Base-by-base conservation (phyloP, 441 rosid genomes). In the Omphalea diandra region DNA sequence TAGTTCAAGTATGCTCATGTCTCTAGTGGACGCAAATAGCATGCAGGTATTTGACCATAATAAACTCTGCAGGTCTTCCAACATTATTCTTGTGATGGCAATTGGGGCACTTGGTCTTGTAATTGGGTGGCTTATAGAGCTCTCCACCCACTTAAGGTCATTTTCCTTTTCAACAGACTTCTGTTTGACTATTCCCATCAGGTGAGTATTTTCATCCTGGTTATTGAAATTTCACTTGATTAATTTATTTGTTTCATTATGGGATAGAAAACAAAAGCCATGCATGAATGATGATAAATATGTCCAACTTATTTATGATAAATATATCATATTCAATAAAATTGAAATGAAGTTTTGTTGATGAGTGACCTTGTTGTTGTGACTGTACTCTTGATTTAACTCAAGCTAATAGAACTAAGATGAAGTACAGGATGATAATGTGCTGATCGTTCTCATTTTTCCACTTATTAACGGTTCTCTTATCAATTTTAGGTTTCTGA, bases 51-150 rank as follows among this genome's bases (percentile, higher is more conserved):
- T 47, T 63, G 65, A 76, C 65, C n/a, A 36, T 46, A 38, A 40
- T 54, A 50, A 72, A 57, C 18, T 65, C 46, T 73, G 76, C 90
- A 93, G 98, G 84, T 83, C 99, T 47, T 83, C 90, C 8, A 95
- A 90, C 77, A 83, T 93, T 68, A 79, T 85, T 70, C 89, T 95
- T 73, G 98, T 95, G 63, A 71, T 90, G 80, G 88, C 91, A 71
- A 95, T 95, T 46, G 97, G 99, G 20, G 81, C 83, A 41, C 61
- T 79, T 18, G 99, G 92, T 73, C 97, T 95, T 66, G 81, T 95
- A 66, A 64, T 93, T 24, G 98, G 96, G 36, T 90, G 83, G 89
- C 71, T 93, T 57, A 78, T 90, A 73, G 99, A 95, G 72, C 77
- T 93, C 53, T 77, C 87, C 24, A 81, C 85, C 63, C 88, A 89